Base-by-base conservation (phyloP, 257 asterid genomes). In the Verbascum thapsus region DNA sequence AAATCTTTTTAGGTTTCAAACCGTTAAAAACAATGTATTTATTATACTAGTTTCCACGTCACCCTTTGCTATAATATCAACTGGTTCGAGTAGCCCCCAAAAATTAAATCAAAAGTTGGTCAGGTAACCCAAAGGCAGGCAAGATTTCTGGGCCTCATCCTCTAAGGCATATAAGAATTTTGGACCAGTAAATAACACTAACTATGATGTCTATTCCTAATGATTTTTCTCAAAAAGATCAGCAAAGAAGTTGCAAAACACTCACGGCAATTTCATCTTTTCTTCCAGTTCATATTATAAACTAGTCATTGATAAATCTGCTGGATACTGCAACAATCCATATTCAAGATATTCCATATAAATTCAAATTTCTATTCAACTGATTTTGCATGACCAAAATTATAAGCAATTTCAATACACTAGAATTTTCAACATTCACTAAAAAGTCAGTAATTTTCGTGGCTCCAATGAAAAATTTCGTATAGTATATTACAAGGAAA, bases 261-360 rank as follows among this genome's bases (percentile, higher is more conserved):
- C 5, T 10, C 61, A 30, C 19, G 18, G 42, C 54, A 48, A 8
- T 16, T 17, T n/a, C 66, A 23, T 45, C 60, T 39, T 54, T 56
- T 55, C 6, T 56, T 35, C n/a, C 61, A 40, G 43, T 40, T 42
- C 64, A 50, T 51, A 61, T 43, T 7, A 54, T 54, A 16, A 13
- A 38, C 26, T 57, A 37, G 10, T 37, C 10, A 16, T 16, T 4
- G 53, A 50, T 15, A 43, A 32, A 51, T 39, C 16, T 40, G 15
- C 53, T 35, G 1, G 15, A 22, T 13, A 59, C 52, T 6, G 23
- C 35, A 18, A 37, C 35, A 18, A 19, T 18, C 15, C 38, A 10
- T 32, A 18, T 32, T 49, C 47, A 0, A 16, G 8, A 37, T 52
- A 57, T 32, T 23, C 15, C 41, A 32, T 17, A 10, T 34, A 23